A percentile compares a stretch with the other conserved stretches of the same genome.
Evolutionary conservation across 2,329 filamentous ascomycete species (phyloP).

Genomic region (Conoideocrella luteorostrata): DNA sequence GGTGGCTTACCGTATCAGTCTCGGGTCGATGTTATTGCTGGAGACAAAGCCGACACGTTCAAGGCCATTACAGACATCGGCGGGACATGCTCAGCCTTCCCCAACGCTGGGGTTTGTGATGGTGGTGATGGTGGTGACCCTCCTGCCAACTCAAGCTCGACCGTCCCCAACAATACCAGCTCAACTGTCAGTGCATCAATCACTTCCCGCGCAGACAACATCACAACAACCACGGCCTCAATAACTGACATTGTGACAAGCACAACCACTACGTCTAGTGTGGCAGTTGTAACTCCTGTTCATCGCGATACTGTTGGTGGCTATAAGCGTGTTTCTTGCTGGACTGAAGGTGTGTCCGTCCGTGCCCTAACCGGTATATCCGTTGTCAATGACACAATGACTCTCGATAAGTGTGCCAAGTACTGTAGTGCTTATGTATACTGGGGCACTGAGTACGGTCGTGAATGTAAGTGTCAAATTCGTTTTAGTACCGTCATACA

Average conservation of each 20-base stretch:
- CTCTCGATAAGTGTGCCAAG: constrained; percentile 38
- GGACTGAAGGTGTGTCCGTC: constrained; percentile 36
- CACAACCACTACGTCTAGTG: constrained; percentile 21
- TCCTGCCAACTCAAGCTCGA: constrained; percentile 12
- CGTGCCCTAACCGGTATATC: constrained; percentile 37
- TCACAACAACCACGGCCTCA: constrained; percentile 2
- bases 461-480: constrained; percentile 34
- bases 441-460: constrained; percentile 46
- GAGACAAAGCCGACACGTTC: constrained; percentile 38
- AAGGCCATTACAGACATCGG: constrained; percentile 39
- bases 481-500: neutral
- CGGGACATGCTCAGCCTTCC: constrained; percentile 36
- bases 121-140: constrained; percentile 9
- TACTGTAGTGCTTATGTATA: constrained; percentile 41
- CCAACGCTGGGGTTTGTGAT: constrained; percentile 25
- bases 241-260: neutral
- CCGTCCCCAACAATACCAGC: constrained; percentile 11
- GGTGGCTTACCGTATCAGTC: constrained; percentile 39
- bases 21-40: constrained; percentile 39
- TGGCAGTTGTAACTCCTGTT: constrained; percentile 18
- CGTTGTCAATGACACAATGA: constrained; percentile 43
- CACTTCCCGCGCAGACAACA: neutral
- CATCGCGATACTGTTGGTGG: constrained; percentile 35
- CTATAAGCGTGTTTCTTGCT: constrained; percentile 41
- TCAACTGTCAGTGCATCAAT: constrained; percentile 1